Conservation (phyloP, 1,284 basidiomycete species). For the Ustilago crameri region DNA sequence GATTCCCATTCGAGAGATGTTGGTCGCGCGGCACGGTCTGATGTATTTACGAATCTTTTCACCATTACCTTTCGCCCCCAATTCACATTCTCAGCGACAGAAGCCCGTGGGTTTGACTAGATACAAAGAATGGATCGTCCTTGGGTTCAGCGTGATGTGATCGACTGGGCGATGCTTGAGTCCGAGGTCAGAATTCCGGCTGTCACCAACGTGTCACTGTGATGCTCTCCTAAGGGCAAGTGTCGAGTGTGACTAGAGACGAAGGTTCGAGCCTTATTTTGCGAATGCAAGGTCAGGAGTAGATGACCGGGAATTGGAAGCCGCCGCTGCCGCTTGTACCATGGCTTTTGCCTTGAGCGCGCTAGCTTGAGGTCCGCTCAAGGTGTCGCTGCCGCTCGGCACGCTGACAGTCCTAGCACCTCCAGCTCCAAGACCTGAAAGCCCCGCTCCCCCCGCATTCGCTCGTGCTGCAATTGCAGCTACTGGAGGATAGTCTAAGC, state of each 20-base stretch:
- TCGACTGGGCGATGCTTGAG: too few species aligned
- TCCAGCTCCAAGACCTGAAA: constrained; percentile 64
- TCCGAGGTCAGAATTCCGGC: too few species aligned
- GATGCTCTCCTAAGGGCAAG: too few species aligned
- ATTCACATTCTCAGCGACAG: too few species aligned
- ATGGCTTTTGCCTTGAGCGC: constrained; percentile 46
- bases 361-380: constrained; percentile 62
- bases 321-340: constrained; percentile 25
- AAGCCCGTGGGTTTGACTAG: too few species aligned
- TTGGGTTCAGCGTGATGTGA: too few species aligned
- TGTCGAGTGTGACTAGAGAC: not conserved
- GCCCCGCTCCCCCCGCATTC: constrained; percentile 31
- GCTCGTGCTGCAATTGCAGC: constrained; percentile 3
- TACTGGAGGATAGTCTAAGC: not conserved
- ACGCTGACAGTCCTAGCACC: constrained; percentile 58
- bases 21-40: too few species aligned
- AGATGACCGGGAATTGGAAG: constrained; percentile 8
- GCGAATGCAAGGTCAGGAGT: not conserved
- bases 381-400: constrained; percentile 60
- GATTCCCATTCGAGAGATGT: constrained; percentile 1
- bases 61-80: not conserved
- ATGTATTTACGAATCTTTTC: not conserved
- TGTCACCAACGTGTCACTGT: too few species aligned
- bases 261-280: not conserved
- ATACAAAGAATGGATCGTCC: too few species aligned